phyloP scores from a whole-genome alignment of 768 basidiomycete genomes.

The Leucosporidium scottii region DNA sequence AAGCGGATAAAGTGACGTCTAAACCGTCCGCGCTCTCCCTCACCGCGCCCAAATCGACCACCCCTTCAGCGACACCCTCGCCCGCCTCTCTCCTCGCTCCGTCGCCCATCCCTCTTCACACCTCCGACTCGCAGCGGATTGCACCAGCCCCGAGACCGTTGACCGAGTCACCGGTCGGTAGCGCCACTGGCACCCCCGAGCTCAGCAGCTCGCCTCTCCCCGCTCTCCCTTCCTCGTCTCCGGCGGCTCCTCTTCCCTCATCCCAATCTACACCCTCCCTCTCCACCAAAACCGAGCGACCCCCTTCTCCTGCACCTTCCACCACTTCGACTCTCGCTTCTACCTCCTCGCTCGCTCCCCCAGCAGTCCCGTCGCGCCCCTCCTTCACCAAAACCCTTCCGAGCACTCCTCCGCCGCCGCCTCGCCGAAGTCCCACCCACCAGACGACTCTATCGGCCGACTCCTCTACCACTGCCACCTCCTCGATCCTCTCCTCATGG shows the following conservation, averaged over 20 bases:
- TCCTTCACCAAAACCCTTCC: background rate
- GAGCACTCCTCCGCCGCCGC: background rate
- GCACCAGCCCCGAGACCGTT: no score
- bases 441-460: background rate
- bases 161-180: background rate
- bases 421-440: background rate
- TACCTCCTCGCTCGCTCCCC: background rate
- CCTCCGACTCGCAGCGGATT: no score
- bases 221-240: background rate
- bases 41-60: slow-evolving; percentile 1
- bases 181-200: background rate
- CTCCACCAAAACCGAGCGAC: background rate
- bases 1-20: background rate
- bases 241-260: background rate
- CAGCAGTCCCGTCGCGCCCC: background rate
- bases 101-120: no score
- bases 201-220: background rate
- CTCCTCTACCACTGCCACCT: background rate
- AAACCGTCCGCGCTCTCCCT: slow-evolving; percentile 9
- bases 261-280: background rate
- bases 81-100: background rate
- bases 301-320: background rate
- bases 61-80: background rate
- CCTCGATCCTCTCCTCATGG: slow-evolving; percentile 64
- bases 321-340: background rate